Base-by-base conservation (phyloP, 1,139 yeast species). In the Blastobotrys malaysiensis region DNA sequence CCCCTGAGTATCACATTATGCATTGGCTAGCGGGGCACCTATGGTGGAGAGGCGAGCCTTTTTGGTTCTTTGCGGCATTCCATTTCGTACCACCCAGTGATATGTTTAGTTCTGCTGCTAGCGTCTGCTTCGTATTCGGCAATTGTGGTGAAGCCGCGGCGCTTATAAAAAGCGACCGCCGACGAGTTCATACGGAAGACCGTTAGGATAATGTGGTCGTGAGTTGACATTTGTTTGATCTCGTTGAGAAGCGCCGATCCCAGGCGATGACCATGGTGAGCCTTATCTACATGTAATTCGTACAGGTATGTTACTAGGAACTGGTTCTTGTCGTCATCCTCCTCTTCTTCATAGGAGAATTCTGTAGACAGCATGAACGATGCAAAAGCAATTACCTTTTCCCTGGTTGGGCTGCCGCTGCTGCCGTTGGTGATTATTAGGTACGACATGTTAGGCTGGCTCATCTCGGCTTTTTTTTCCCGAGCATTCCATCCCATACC, bases 241-340 rank as follows among this genome's bases (percentile, higher is more conserved):
- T 46, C n/a, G n/a, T 59, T 53, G 49, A 81, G 65, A 31, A 81
- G 61, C 5, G 27, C 27, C 2, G 66, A 45, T 0, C 84, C 85
- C 2, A 73, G 49, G 11, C 70, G 65, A 13, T 55, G 55, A 9
- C 70, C 65, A 56, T 75, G 79, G 53, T 52, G 65, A 19, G 54
- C 19, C 7, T 77, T 70, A 52, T 54, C 19, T 2, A 80, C 73
- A 55, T 82, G 86, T 50, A 82, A 75, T 63, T 82, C 86, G 62
- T 79, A 82, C 43, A 82, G 68, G 60, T 80, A 82, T 6, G 82
- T 64, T 22, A 75, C 77, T 51, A 69, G 70, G 7, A 63, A 63
- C n/a, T 67, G 68, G 20, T 65, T 66, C 46, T 73, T 74, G 26
- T 54, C 61, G 22, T 52, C 59, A 26, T 55, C 61, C 19, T 45